Evolutionary conservation across 495 filamentous ascomycete species (phyloP), one percentile per base, ranked within the genome.

Genomic region (Aspergillus funiculosus): DNA sequence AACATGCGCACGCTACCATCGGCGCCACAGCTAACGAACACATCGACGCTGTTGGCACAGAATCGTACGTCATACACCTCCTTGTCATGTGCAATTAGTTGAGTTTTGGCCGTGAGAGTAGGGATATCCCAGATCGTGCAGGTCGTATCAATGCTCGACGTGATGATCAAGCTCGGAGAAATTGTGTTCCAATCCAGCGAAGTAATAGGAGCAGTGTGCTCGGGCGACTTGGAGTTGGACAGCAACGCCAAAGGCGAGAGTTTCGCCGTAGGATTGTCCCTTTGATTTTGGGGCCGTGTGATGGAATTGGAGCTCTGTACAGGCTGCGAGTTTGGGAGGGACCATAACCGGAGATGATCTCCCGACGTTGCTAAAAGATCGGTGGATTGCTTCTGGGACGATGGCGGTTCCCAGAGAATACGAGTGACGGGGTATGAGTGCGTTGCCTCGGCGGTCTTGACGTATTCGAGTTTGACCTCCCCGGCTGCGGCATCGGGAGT

Each of bases 101-200:
- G 92, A 2, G 92, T 99, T 66, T 99, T 99, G 10, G 92, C 92
- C 1, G 92, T 99, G 49, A 99, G 69, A 3, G 92, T 95, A 2
- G 92, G 92, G 21, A 99, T 99, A 57, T 99, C 92, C 92, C 92
- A 99, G 45, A 99, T 97, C n/a, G 92, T 99, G 67, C 92, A 99
- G 1, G 92, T 99, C 0, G 92, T 99, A 61, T 99, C 92, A 50
- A 99, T 99, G 61, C 91, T 96, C 2, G 87, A 94, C 0, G 92
- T 99, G 50, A 99, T 99, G 56, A 99, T 99, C 28, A 97, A 68
- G 60, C 89, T 95, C 3, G 92, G 92, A 4, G 87, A 92, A 31
- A 97, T 81, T 4, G 85, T 92, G 51, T 99, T 99, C 92, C 92
- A 99, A 66, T 99, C 92, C 19, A 99, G 72, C 6, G 88, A 94